Percentiles rank a stretch among this genome's conserved stretches.
These are phyloP conservation scores for Niveomyces coronatus DNA, from an alignment of 2,329 filamentous ascomycete species.

Conservation along the genomic window DNA sequence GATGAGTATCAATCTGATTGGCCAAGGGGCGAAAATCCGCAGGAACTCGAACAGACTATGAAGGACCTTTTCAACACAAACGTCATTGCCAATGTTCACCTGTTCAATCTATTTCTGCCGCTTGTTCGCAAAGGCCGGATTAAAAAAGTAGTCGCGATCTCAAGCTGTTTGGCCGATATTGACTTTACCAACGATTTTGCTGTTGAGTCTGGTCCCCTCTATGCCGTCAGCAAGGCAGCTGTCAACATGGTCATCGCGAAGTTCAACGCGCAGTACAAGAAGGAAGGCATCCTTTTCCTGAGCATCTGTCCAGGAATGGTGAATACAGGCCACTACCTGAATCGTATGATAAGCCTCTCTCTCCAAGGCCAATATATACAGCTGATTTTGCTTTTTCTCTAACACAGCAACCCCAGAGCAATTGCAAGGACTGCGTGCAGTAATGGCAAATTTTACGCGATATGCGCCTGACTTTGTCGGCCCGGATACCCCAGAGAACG, in stretches of 20 bases:
- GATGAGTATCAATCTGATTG: too few relatives aligned
- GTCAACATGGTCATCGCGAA: conserved; percentile 43
- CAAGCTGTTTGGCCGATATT: conserved; percentile 36
- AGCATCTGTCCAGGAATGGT: conserved; percentile 42
- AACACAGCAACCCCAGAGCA: conserved; percentile 18
- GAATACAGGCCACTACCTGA: conserved; percentile 24
- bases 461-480: conserved; percentile 31
- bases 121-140: conserved; percentile 36
- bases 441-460: conserved; percentile 20
- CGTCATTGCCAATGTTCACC: conserved; percentile 39
- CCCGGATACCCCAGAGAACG: conserved; percentile 24
- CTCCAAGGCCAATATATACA: too few relatives aligned
- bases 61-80: conserved; percentile 43
- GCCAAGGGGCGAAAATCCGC: too few relatives aligned
- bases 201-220: conserved; percentile 27
- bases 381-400: too few relatives aligned
- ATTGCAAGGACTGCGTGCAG: conserved; percentile 16
- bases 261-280: conserved; percentile 37
- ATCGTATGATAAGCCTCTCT: conserved; percentile 14
- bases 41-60: too few relatives aligned
- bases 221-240: conserved; percentile 41
- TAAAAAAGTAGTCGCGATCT: conserved; percentile 46
- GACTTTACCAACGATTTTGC: conserved; percentile 29
- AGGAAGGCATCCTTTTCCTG: conserved; percentile 42
- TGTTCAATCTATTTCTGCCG: conserved; percentile 43